Conservation (phyloP, 768 basidiomycete species). For the Phlebiopsis gigantea region DNA sequence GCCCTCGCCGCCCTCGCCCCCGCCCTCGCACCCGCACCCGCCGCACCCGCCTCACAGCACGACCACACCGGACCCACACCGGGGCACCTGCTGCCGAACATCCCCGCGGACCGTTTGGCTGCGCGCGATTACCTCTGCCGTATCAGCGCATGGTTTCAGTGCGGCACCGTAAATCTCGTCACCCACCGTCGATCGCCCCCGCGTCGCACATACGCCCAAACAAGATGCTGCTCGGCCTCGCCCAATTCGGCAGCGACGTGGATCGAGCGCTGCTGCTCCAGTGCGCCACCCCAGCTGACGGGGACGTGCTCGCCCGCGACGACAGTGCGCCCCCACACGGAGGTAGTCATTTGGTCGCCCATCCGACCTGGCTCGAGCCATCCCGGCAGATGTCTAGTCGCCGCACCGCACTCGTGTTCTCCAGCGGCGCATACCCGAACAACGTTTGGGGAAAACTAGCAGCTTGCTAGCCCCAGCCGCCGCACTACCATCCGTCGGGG, state of each 20-base stretch:
- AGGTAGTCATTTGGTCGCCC: background rate
- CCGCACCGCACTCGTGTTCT: background rate
- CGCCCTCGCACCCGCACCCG: background rate
- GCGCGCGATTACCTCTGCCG: too few species aligned
- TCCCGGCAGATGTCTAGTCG: background rate
- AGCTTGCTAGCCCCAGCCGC: background rate
- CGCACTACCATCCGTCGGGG: background rate
- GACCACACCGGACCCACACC: conserved; percentile 36
- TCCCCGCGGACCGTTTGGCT: conserved; percentile 54
- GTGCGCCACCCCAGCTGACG: background rate
- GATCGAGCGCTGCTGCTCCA: too few species aligned
- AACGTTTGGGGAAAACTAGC: background rate
- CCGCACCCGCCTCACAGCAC: background rate
- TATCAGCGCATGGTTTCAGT: conserved; percentile 29
- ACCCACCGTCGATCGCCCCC: background rate
- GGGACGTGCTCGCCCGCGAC: background rate
- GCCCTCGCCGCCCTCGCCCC: background rate
- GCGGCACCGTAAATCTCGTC: background rate
- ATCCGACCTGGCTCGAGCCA: background rate
- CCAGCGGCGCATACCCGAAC: background rate
- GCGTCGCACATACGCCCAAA: background rate
- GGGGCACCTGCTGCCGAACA: conserved; percentile 57
- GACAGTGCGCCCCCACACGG: background rate
- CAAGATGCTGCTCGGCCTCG: too few species aligned
- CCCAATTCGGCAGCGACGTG: too few species aligned